A percentile compares a stretch with the other conserved stretches of the same genome.
phyloP scores from a whole-genome alignment of 179 eudicot species.

The Patellifolia procumbens region DNA sequence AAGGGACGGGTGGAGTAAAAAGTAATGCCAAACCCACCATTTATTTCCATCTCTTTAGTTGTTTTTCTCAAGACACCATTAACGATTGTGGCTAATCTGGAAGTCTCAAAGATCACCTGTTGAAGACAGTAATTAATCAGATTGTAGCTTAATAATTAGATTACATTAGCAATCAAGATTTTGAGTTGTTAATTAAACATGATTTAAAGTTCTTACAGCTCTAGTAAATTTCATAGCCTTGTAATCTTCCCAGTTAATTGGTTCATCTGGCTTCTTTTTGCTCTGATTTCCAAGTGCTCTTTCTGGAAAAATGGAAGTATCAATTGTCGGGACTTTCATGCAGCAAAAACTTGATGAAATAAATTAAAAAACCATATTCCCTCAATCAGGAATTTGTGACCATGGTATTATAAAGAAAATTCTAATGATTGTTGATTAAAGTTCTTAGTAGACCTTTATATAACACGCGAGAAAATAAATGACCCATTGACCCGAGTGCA shows the following conservation, averaged over 20 bases:
- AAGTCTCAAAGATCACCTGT: constrained; percentile 88
- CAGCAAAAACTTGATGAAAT: too few species aligned
- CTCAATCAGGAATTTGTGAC: too few species aligned
- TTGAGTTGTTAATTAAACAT: background rate
- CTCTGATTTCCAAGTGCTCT: constrained; percentile 84
- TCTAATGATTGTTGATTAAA: too few species aligned
- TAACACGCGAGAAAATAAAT: too few species aligned
- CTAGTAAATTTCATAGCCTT: constrained; percentile 93
- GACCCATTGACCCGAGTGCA: too few species aligned
- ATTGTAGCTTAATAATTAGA: background rate
- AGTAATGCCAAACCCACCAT: constrained; percentile 56
- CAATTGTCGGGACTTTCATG: constrained; percentile 2
- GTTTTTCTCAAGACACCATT: constrained; percentile 97
- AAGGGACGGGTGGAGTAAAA: too few species aligned
- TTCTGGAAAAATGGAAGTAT: constrained; percentile 46
- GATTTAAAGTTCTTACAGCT: constrained; percentile 57
- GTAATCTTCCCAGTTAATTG: constrained; percentile 76
- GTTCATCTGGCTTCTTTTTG: constrained; percentile 74
- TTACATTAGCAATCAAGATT: background rate
- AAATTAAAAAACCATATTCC: too few species aligned
- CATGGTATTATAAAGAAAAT: too few species aligned
- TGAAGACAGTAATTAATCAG: constrained; percentile 12
- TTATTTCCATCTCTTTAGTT: constrained; percentile 88
- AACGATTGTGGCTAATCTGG: constrained; percentile 89
- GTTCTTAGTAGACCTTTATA: too few species aligned